Evolutionary conservation across 1,284 basidiomycete genomes (phyloP).

Genomic region (Gymnopus androsaceus): DNA sequence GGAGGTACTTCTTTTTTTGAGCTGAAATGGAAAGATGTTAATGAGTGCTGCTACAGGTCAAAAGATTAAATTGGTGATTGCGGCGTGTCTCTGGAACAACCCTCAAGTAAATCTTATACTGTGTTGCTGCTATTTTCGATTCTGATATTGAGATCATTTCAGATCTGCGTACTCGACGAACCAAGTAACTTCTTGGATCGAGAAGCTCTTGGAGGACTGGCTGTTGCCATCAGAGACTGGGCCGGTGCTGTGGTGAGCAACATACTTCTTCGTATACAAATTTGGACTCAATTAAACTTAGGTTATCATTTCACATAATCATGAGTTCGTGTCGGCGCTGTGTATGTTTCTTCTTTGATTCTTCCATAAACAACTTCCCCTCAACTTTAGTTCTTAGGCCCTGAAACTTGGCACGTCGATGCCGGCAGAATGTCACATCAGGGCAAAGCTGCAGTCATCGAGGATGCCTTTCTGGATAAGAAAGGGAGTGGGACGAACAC

Average conservation of each 20-base stretch:
- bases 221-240: constrained; percentile 97
- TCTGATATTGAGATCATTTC: constrained; percentile 8
- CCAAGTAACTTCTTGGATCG: constrained; percentile 97
- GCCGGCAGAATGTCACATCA: constrained; percentile 81
- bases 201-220: constrained; percentile 88
- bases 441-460: constrained; percentile 84
- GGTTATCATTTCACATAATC: constrained; percentile 97
- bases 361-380: constrained; percentile 11
- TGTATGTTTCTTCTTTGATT: constrained; percentile 52
- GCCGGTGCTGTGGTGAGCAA: constrained; percentile 83
- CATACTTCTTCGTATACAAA: constrained; percentile 11
- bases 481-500: constrained; percentile 74
- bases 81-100: constrained; percentile 93
- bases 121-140: constrained; percentile 7
- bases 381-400: constrained; percentile 46
- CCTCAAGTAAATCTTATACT: constrained; percentile 62
- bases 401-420: constrained; percentile 84
- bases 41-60: constrained; percentile 57
- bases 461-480: constrained; percentile 71
- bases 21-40: background rate
- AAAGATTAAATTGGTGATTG: constrained; percentile 97
- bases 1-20: constrained; percentile 55
- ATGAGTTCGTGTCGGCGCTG: constrained; percentile 86
- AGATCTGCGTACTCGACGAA: constrained; percentile 85
- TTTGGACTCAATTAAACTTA: constrained; percentile 31